Evolutionary conservation across 768 basidiomycete species (phyloP).

Genomic region (Kwoniella sp.): DNA sequence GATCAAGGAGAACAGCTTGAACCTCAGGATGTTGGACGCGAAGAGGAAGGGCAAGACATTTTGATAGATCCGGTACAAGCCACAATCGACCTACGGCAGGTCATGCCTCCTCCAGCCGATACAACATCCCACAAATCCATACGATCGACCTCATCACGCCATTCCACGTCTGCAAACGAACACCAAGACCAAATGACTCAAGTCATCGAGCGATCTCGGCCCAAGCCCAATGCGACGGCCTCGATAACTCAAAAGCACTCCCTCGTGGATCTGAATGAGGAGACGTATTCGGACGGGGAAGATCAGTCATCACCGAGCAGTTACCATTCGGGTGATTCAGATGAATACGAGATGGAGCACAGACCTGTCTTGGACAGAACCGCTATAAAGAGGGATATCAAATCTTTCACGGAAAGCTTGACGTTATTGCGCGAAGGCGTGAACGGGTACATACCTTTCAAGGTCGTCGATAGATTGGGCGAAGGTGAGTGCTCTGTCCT

Average conservation of each 20-base stretch:
- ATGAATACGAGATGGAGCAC: constrained; percentile 51
- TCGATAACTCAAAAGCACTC: not conserved
- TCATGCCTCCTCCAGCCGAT: constrained; percentile 22
- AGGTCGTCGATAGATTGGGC: constrained; percentile 83
- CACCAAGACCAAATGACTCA: constrained; percentile 21
- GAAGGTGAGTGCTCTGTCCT: constrained; percentile 60
- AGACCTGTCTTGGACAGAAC: constrained; percentile 65
- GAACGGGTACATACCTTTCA: constrained; percentile 63
- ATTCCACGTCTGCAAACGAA: not conserved
- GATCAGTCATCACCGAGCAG: constrained; percentile 21
- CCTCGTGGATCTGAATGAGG: constrained; percentile 16
- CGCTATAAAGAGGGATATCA: constrained; percentile 77
- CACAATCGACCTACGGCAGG: constrained; percentile 16
- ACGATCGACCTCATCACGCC: constrained; percentile 17
- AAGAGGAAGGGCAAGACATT: constrained; percentile 1
- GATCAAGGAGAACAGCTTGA: constrained; percentile 9
- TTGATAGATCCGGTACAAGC: not conserved
- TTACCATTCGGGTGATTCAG: constrained; percentile 51
- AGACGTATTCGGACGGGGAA: constrained; percentile 23
- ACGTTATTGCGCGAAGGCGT: constrained; percentile 9
- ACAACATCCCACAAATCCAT: constrained; percentile 13
- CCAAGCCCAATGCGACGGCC: not conserved
- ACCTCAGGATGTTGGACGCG: constrained; percentile 7
- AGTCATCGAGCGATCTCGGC: constrained; percentile 19
- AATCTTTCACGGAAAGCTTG: constrained; percentile 74